phyloP scores from a whole-genome alignment of 805 yeast species.

The Cyberlindnera nakhonratchasimensis region DNA sequence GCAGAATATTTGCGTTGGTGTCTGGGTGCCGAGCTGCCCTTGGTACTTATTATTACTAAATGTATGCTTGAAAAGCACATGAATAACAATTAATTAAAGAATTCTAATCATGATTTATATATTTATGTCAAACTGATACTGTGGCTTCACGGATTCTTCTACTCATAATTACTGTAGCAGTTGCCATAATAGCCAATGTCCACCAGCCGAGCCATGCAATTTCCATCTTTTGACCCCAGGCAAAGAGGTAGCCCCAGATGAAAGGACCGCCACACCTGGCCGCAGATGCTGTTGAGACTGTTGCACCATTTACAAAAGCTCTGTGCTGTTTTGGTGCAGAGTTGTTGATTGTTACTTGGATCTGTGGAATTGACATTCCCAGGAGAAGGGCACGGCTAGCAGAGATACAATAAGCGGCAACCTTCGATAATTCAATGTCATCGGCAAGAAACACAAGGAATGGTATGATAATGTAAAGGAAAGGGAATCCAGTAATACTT shows the following conservation, averaged over 20 bases:
- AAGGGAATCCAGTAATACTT: conserved; percentile 17
- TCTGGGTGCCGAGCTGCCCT: no score
- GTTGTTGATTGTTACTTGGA: conserved; percentile 16
- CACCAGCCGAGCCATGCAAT: conserved; percentile 23
- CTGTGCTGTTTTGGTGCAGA: conserved; percentile 16
- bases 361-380: conserved; percentile 15
- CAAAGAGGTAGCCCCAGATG: conserved; percentile 18
- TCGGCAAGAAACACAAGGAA: conserved; percentile 21
- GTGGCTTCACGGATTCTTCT: conserved; percentile 7
- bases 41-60: no score
- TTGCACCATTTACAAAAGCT: conserved; percentile 17
- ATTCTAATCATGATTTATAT: neutral
- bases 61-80: no score
- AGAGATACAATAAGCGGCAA: conserved; percentile 8
- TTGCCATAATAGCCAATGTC: conserved; percentile 10
- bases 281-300: conserved; percentile 11
- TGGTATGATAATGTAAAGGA: conserved; percentile 18
- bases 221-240: conserved; percentile 17
- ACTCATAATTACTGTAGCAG: conserved; percentile 2
- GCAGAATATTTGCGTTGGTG: no score
- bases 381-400: conserved; percentile 8
- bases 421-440: conserved; percentile 4
- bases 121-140: neutral
- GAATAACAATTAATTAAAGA: neutral
- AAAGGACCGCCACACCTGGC: conserved; percentile 18